phyloP scores from a whole-genome alignment of 768 basidiomycete species.

The Phlegmacium glaucopus region DNA sequence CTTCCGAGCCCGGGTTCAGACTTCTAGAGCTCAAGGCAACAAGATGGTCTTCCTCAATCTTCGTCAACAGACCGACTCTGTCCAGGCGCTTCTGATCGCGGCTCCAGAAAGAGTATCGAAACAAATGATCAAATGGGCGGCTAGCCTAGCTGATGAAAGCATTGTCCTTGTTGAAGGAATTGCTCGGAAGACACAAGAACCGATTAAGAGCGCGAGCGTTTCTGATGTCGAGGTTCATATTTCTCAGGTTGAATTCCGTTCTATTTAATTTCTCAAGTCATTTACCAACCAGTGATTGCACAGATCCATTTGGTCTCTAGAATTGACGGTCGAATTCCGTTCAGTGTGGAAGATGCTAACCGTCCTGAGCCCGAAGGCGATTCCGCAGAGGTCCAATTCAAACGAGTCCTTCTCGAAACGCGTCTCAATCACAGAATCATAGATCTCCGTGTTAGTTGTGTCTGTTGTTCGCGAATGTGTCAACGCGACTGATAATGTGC shows the following conservation, averaged over 20 bases:
- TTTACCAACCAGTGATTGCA: no score
- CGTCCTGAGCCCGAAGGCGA: constrained; percentile 76
- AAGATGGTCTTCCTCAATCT: constrained; percentile 95
- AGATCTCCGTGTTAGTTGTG: constrained; percentile 76
- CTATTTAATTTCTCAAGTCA: not conserved
- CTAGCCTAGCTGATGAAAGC: constrained; percentile 74
- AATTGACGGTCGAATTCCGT: constrained; percentile 78
- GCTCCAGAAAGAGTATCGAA: constrained; percentile 80
- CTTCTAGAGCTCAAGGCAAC: constrained; percentile 86
- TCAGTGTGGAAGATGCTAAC: constrained; percentile 90
- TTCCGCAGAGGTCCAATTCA: constrained; percentile 56
- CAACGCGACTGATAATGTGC: not conserved
- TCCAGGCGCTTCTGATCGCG: constrained; percentile 81
- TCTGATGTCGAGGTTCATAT: constrained; percentile 87
- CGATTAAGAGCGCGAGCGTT: constrained; percentile 90
- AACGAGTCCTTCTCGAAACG: constrained; percentile 86
- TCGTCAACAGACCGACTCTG: constrained; percentile 81
- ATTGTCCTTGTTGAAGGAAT: constrained; percentile 88
- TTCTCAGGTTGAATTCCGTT: constrained; percentile 53
- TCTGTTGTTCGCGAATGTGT: not conserved
- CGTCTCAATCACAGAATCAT: constrained; percentile 92
- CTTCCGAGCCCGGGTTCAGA: constrained; percentile 88
- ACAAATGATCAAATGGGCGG: constrained; percentile 96
- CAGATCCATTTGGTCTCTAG: constrained; percentile 83
- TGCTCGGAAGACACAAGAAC: constrained; percentile 74